Evolutionary conservation across 345 rosid genomes (phyloP).

Genomic region (Camelina laxa): DNA sequence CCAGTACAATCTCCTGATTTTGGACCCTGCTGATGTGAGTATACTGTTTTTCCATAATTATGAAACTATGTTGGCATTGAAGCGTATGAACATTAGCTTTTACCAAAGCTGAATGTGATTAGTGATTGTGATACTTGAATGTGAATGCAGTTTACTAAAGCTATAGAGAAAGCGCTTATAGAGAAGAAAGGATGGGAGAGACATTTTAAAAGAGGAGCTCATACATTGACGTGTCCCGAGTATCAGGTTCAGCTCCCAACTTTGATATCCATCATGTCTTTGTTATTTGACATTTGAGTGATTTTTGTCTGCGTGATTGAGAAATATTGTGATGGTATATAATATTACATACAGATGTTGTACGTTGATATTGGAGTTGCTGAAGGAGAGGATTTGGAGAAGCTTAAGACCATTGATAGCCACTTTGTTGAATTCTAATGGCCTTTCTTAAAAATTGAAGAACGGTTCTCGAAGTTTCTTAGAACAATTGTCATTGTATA

Average conservation of each 20-base stretch:
- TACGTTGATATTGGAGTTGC: conserved; percentile 77
- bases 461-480: neutral
- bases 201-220: conserved; percentile 74
- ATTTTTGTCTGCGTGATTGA: neutral
- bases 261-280: conserved; percentile 2
- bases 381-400: conserved; percentile 66
- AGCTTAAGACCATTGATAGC: conserved; percentile 72
- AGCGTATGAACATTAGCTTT: conserved; percentile 2
- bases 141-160: conserved; percentile 58
- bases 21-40: conserved; percentile 81
- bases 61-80: neutral
- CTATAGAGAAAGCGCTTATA: conserved; percentile 60
- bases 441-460: neutral
- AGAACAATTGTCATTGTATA: neutral
- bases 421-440: conserved; percentile 55
- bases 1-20: conserved; percentile 61
- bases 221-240: conserved; percentile 64
- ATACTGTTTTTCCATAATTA: neutral
- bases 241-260: conserved; percentile 63
- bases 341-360: conserved; percentile 54
- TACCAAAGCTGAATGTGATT: conserved; percentile 13
- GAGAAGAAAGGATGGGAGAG: conserved; percentile 68
- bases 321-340: conserved; percentile 12
- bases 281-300: neutral
- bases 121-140: conserved; percentile 21